Conservation (phyloP, 2,329 filamentous ascomycete species). For the Proliferodiscus dingleyae region DNA sequence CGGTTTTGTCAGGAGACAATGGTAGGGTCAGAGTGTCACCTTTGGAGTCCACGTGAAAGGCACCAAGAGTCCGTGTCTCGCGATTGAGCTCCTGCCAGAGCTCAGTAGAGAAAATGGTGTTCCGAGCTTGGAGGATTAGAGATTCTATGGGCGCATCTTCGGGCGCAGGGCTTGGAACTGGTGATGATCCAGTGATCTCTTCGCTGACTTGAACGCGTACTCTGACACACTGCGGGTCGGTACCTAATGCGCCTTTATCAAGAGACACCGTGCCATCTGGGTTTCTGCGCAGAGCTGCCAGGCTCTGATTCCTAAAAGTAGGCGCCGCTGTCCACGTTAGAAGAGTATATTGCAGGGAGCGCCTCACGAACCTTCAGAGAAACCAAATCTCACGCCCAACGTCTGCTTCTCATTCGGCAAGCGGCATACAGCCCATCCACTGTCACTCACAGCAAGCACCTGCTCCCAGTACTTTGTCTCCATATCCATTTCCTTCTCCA, state of each 20-base stretch:
- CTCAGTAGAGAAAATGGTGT: constrained; percentile 79
- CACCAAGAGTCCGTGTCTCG: constrained; percentile 69
- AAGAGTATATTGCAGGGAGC: background rate
- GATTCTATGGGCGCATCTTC: constrained; percentile 59
- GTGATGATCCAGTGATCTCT: constrained; percentile 52
- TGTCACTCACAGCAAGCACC: constrained; percentile 72
- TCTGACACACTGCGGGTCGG: constrained; percentile 55
- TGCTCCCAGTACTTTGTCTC: constrained; percentile 90
- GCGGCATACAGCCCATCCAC: constrained; percentile 80
- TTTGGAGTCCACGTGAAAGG: constrained; percentile 63
- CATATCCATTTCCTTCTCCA: constrained; percentile 71
- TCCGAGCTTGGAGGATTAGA: constrained; percentile 68
- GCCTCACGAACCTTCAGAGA: constrained; percentile 54
- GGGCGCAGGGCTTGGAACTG: constrained; percentile 46
- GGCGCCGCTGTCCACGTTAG: constrained; percentile 43
- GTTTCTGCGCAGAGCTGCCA: constrained; percentile 71
- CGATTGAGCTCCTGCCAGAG: constrained; percentile 84
- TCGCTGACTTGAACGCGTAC: constrained; percentile 60
- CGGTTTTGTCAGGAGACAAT: constrained; percentile 46
- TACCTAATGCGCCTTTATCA: constrained; percentile 50
- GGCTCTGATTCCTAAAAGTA: constrained; percentile 63
- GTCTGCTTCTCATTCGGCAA: constrained; percentile 68
- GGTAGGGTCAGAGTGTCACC: constrained; percentile 53
- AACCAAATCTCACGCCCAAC: constrained; percentile 84
- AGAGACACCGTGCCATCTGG: constrained; percentile 71